Conservation (phyloP, 2,329 filamentous ascomycete genomes). For the Venturia asperata region DNA sequence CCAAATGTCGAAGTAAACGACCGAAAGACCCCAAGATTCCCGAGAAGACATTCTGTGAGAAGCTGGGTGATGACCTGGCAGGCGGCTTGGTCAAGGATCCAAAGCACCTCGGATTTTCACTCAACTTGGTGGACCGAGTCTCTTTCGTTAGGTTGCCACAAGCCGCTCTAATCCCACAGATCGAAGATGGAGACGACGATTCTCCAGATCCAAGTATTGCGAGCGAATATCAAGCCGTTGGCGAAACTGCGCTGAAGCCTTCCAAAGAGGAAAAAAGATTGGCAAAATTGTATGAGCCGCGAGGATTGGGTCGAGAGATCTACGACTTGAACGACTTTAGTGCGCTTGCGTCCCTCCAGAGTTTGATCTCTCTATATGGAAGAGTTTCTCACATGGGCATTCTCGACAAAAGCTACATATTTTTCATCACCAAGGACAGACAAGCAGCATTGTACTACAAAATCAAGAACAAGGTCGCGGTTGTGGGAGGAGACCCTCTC, state of each 20-base stretch:
- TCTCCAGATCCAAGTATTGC: conserved; percentile 6
- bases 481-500: conserved; percentile 37
- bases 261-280: conserved; percentile 10
- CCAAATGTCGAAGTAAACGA: background rate
- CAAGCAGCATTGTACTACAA: conserved; percentile 35
- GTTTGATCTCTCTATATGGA: conserved; percentile 31
- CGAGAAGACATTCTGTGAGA: conserved; percentile 10
- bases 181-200: conserved; percentile 8
- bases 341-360: conserved; percentile 28
- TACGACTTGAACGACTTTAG: conserved; percentile 26
- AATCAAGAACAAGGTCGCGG: conserved; percentile 31
- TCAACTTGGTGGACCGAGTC: conserved; percentile 13
- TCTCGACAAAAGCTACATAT: conserved; percentile 36
- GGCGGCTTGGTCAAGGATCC: conserved; percentile 11
- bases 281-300: background rate
- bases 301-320: conserved; percentile 1
- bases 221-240: conserved; percentile 1
- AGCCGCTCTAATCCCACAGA: background rate
- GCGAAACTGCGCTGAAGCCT: background rate
- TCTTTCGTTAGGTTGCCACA: conserved; percentile 11
- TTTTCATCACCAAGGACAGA: conserved; percentile 33
- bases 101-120: background rate
- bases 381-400: conserved; percentile 39
- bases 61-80: conserved; percentile 6
- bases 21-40: background rate